Evolutionary conservation across 2,329 filamentous ascomycete species (phyloP).

Genomic region (Xylaria sp.): DNA sequence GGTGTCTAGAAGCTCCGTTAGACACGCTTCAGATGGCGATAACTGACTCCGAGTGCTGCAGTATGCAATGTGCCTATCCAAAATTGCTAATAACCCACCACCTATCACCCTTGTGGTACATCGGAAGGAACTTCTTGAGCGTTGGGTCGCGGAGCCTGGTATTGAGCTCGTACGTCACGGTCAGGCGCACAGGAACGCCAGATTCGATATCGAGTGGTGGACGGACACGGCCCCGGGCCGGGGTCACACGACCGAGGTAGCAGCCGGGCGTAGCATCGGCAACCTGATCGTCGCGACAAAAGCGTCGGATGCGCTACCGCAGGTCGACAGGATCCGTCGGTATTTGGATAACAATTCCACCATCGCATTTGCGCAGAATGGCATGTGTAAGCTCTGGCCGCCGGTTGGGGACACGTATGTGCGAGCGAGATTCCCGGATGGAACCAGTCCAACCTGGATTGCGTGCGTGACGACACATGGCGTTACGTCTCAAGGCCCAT

Average conservation of each 20-base stretch:
- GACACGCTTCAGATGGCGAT: too few relatives aligned
- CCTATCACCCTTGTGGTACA: conserved; percentile 86
- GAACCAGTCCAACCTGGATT: conserved; percentile 72
- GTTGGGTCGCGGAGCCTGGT: conserved; percentile 58
- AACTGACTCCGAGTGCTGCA: too few relatives aligned
- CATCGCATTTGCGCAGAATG: conserved; percentile 87
- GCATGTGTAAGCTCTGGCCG: conserved; percentile 76
- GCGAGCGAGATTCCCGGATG: conserved; percentile 52
- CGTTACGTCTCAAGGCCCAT: conserved; percentile 61
- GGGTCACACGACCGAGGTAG: conserved; percentile 55
- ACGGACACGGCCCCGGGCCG: conserved; percentile 54
- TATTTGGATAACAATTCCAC: conserved; percentile 74
- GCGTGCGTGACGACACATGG: conserved; percentile 71
- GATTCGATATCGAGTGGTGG: conserved; percentile 66
- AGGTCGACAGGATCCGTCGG: conserved; percentile 65
- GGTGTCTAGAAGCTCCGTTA: too few relatives aligned
- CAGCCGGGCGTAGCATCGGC: conserved; percentile 60
- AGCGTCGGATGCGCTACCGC: conserved; percentile 72
- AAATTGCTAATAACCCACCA: conserved; percentile 70
- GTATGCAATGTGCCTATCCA: conserved; percentile 76
- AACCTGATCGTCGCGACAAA: conserved; percentile 86
- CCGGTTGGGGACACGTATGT: conserved; percentile 59
- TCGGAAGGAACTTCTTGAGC: conserved; percentile 59
- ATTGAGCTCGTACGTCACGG: conserved; percentile 57
- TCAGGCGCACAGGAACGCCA: conserved; percentile 47